Conservation (phyloP, 208 protist genomes). For the Angomonas deanei region DNA sequence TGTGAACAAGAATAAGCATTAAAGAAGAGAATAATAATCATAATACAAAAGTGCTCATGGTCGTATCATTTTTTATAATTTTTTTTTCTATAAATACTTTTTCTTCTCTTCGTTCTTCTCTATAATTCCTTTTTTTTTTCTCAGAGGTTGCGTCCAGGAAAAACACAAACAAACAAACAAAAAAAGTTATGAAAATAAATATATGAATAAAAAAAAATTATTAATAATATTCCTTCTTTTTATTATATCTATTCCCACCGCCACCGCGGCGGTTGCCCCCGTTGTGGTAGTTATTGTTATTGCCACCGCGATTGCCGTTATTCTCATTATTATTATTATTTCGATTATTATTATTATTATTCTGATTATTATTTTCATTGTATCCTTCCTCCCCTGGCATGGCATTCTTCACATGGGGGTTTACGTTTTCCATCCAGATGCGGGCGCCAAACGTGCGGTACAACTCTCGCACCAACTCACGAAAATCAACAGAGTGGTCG, state of each 20-base stretch:
- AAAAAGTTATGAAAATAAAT: not conserved
- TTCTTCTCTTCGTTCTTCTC: too few relatives aligned
- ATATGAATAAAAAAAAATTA: not conserved
- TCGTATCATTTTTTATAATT: not conserved
- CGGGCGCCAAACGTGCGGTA: conserved; percentile 87
- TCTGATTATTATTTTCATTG: conserved; percentile 6
- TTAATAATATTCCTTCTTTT: not conserved
- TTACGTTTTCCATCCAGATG: conserved; percentile 92
- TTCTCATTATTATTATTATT: conserved; percentile 8
- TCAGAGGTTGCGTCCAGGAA: not conserved
- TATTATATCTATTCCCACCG: not conserved
- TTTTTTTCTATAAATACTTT: too few relatives aligned
- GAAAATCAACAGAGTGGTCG: conserved; percentile 87
- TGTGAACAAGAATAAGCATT: not conserved
- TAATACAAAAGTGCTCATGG: conserved; percentile 4
- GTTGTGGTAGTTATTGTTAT: too few relatives aligned
- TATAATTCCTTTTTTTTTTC: not conserved
- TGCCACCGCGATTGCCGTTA: not conserved
- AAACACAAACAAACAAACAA: not conserved
- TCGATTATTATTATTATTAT: conserved; percentile 11
- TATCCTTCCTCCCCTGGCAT: conserved; percentile 45
- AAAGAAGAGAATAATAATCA: conserved; percentile 7
- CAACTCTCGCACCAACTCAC: conserved; percentile 78
- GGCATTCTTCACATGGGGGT: conserved; percentile 78
- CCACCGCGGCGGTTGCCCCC: too few relatives aligned